Percentiles rank a stretch among this genome's conserved stretches.
Conservation (phyloP, 768 basidiomycete genomes). For the Rhodotorula taiwanensis region DNA sequence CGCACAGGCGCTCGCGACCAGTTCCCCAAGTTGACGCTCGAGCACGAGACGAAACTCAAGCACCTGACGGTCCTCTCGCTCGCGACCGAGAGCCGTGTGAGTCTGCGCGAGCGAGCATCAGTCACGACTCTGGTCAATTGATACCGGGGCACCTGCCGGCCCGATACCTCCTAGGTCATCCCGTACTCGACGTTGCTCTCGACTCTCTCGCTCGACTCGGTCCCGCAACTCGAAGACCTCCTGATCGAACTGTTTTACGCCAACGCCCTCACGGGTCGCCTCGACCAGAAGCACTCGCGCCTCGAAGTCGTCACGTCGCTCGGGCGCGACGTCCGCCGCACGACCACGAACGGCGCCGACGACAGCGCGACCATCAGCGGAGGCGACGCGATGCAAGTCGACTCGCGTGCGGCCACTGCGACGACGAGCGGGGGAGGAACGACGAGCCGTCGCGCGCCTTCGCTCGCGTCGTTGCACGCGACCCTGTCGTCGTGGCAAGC, state of each 20-base stretch:
- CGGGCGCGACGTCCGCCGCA: conserved; percentile 75
- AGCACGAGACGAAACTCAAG: conserved; percentile 80
- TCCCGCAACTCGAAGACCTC: conserved; percentile 88
- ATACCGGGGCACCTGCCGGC: too few species aligned
- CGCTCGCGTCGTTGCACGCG: background rate
- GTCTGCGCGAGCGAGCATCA: background rate
- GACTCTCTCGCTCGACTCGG: conserved; percentile 64
- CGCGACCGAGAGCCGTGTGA: conserved; percentile 58
- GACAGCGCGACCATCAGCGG: conserved; percentile 62
- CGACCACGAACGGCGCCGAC: background rate
- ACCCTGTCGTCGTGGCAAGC: conserved; percentile 51
- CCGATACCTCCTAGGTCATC: conserved; percentile 56
- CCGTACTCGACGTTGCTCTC: conserved; percentile 68
- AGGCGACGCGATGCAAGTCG: conserved; percentile 56
- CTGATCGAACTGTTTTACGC: conserved; percentile 96
- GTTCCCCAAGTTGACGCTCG: conserved; percentile 61
- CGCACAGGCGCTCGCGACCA: conserved; percentile 57
- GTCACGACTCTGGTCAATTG: background rate
- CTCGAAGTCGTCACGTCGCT: conserved; percentile 88
- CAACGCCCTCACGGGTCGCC: conserved; percentile 77
- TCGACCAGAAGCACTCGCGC: conserved; percentile 84
- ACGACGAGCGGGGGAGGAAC: conserved; percentile 41
- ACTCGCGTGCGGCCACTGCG: conserved; percentile 62
- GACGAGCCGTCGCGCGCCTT: conserved; percentile 4
- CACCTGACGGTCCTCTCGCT: conserved; percentile 85